Evolutionary conservation across 2,329 filamentous ascomycete genomes (phyloP).

Genomic region (Fusarium phyllophilum): DNA sequence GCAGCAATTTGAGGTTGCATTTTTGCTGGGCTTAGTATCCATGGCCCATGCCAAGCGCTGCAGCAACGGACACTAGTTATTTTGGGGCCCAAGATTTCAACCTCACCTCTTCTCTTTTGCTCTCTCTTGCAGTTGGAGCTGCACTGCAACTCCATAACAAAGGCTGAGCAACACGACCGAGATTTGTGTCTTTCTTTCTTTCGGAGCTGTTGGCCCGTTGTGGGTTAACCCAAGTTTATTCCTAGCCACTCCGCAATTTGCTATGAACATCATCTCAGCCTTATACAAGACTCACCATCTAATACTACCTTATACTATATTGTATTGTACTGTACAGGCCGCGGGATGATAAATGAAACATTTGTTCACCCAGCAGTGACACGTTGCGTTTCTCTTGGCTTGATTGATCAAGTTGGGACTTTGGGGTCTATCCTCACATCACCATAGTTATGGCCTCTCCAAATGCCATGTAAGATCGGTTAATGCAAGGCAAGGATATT

Average conservation of each 20-base stretch:
- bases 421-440: not conserved
- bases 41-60: constrained; percentile 20
- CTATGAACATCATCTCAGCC: constrained; percentile 10
- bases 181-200: not conserved
- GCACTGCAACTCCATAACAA: constrained; percentile 3
- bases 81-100: constrained; percentile 9
- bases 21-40: not conserved
- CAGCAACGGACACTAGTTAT: constrained; percentile 16
- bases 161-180: constrained; percentile 6
- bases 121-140: not conserved
- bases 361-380: not conserved
- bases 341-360: not conserved
- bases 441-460: not conserved
- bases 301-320: not conserved
- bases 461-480: constrained; percentile 12
- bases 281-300: constrained; percentile 1
- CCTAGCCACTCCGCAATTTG: not conserved
- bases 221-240: not conserved
- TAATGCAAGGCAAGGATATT: constrained; percentile 12
- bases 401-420: not conserved
- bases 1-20: constrained; percentile 25
- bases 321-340: not conserved
- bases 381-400: constrained; percentile 19
- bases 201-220: constrained; percentile 13
- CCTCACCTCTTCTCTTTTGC: not conserved